Base-by-base conservation (phyloP, 2,329 filamentous ascomycete species). In the Epichloe amarillans region DNA sequence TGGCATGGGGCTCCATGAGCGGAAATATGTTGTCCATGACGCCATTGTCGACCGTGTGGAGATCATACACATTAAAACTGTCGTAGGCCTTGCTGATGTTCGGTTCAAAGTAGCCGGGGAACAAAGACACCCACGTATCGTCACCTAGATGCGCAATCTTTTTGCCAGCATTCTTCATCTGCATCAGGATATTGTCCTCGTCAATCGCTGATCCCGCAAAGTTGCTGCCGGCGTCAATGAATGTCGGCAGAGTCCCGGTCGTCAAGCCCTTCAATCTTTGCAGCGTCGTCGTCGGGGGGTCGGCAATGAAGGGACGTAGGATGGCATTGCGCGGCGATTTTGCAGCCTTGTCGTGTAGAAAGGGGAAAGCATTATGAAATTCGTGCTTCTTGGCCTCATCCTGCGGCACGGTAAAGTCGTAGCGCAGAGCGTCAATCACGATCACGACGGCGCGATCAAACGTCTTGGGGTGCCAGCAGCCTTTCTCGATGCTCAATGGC, bases 61-160 rank as follows among this genome's bases (percentile, higher is more conserved):
- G 69, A 65, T 98, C 93, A 88, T 89, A 96, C 6, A 97, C 93
- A 62, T 97, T 96, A 71, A 98, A 95, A 54, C 91, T 97, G 65
- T 97, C 91, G 66, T 95, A 98, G 0, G 93, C 81, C 58, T 76
- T 80, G 58, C 90, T 95, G 51, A 96, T 80, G 51, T 91, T 86
- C 8, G 82, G 72, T 64, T 95, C 84, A 61, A 98, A 98, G 66
- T 94, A 89, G n/a, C 77, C 87, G 0, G 93, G 93, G 64, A 97
- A 98, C 15, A 98, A 72, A 42, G 88, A 78, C 57, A 89, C 86
- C 93, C 93, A 98, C 4, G 93, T 98, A 68, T 98, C 91, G 65
- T 98, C 93, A n/a, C 93, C 93, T 38, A 98, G 72, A 61, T 98
- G 94, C 5, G 90, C 93, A 57, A 98, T 80, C 56, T 78, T 86